Percentiles rank a stretch among this genome's conserved stretches.
Evolutionary conservation across 2,329 filamentous ascomycete species (phyloP).

Genomic region (Dactylellina sp.): DNA sequence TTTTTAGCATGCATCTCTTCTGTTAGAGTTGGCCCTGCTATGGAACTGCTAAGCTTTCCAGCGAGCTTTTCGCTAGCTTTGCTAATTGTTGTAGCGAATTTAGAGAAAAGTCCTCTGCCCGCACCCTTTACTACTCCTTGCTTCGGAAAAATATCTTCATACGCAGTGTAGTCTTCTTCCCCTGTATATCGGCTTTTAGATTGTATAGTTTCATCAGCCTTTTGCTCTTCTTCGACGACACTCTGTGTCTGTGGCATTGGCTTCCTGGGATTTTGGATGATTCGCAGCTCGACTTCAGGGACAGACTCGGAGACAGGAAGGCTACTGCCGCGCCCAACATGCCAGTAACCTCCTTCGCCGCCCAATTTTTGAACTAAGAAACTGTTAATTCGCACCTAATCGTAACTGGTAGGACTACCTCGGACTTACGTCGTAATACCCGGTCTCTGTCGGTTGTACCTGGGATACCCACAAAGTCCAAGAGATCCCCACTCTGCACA

Average conservation of each 20-base stretch:
- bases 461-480: constrained; percentile 27
- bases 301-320: constrained; percentile 17
- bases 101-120: constrained; percentile 15
- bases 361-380: constrained; percentile 30
- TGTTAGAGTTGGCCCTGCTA: not conserved
- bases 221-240: not conserved
- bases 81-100: constrained; percentile 7
- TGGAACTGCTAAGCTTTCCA: constrained; percentile 5
- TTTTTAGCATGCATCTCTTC: constrained; percentile 13
- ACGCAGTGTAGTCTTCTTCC: constrained; percentile 29
- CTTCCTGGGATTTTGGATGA: constrained; percentile 13
- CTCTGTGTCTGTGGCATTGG: not conserved
- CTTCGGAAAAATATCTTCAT: constrained; percentile 26
- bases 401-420: not conserved
- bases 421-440: constrained; percentile 36
- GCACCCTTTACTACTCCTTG: not conserved
- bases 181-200: not conserved
- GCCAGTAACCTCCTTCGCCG: constrained; percentile 26
- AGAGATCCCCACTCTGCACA: constrained; percentile 17
- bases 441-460: constrained; percentile 6
- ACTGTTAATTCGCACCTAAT: not conserved
- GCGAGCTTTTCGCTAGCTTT: constrained; percentile 24
- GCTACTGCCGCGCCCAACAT: constrained; percentile 13
- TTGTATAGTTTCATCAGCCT: not conserved
- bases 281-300: constrained; percentile 36